A percentile compares a stretch with the other conserved stretches of the same genome.
Conservation (phyloP, 2,329 filamentous ascomycete genomes). For the Byssochlamys sp. region DNA sequence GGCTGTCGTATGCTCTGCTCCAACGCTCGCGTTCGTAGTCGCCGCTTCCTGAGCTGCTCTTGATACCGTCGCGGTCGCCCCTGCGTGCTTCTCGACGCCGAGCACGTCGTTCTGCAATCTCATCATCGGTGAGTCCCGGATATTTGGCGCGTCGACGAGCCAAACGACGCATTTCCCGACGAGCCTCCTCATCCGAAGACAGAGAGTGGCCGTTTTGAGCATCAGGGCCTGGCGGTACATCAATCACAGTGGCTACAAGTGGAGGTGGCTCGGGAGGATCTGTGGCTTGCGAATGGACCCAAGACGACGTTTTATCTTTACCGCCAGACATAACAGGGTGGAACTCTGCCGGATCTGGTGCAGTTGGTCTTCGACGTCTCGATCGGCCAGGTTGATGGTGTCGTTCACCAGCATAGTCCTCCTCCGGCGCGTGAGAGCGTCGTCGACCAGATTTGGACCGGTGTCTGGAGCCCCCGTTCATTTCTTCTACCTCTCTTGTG, state of each 20-base stretch:
- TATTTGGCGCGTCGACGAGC: conserved; percentile 33
- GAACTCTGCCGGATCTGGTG: conserved; percentile 14
- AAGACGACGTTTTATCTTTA: conserved; percentile 42
- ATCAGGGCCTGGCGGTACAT: conserved; percentile 24
- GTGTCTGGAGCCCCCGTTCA: conserved; percentile 15
- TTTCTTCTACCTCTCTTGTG: conserved; percentile 23
- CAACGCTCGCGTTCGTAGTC: conserved; percentile 30
- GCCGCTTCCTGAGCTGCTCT: conserved; percentile 33
- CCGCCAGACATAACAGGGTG: conserved; percentile 26
- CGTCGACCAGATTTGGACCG: conserved; percentile 23
- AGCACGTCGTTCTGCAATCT: conserved; percentile 29
- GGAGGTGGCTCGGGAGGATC: conserved; percentile 41
- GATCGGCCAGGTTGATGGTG: conserved; percentile 20
- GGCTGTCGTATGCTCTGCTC: conserved; percentile 19
- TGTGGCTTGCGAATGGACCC: conserved; percentile 39
- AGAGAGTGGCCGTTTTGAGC: conserved; percentile 25
- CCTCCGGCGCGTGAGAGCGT: conserved; percentile 22
- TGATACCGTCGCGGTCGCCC: conserved; percentile 23
- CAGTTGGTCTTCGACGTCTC: conserved; percentile 28
- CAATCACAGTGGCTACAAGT: conserved; percentile 37
- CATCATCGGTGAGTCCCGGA: conserved; percentile 29
- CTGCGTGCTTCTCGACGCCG: conserved; percentile 21
- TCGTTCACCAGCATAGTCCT: conserved; percentile 19
- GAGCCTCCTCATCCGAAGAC: conserved; percentile 35
- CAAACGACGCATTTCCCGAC: conserved; percentile 28